Evolutionary conservation across 2,329 filamentous ascomycete species (phyloP).

Genomic region (Microthyrium microscopicum): DNA sequence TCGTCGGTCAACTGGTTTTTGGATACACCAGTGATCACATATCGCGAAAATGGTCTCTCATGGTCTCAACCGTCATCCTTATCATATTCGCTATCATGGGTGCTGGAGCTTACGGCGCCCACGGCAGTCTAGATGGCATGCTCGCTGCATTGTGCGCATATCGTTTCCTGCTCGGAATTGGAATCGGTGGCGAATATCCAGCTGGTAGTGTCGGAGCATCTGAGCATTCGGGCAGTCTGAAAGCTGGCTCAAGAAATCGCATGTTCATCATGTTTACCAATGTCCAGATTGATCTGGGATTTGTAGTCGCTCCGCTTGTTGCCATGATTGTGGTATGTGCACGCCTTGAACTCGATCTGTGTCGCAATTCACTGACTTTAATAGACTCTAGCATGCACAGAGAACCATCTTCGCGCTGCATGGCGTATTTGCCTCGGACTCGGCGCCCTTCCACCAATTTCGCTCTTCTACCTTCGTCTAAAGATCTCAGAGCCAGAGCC

Average conservation of each 20-base stretch:
- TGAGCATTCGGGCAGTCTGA: conserved; percentile 70
- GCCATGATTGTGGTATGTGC: conserved; percentile 44
- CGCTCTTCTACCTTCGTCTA: conserved; percentile 53
- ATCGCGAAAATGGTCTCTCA: conserved; percentile 67
- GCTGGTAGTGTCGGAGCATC: conserved; percentile 71
- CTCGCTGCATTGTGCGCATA: conserved; percentile 68
- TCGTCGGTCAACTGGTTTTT: conserved; percentile 66
- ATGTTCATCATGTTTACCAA: conserved; percentile 79
- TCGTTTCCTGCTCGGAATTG: conserved; percentile 57
- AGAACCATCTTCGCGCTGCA: conserved; percentile 51
- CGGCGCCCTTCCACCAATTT: conserved; percentile 59
- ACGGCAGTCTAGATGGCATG: conserved; percentile 51
- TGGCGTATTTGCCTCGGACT: conserved; percentile 73
- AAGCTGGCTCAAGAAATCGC: conserved; percentile 62
- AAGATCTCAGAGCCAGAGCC: conserved; percentile 66
- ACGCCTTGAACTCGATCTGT: conserved; percentile 3
- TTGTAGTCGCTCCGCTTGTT: conserved; percentile 64
- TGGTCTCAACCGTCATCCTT: conserved; percentile 67
- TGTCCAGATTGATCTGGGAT: conserved; percentile 71
- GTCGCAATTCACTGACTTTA: conserved; percentile 4
- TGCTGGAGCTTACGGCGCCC: conserved; percentile 58
- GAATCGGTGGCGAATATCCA: conserved; percentile 72
- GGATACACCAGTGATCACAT: conserved; percentile 70
- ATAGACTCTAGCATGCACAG: conserved; percentile 33
- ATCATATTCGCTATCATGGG: conserved; percentile 70